Base-by-base conservation (phyloP, 192 early-diverging fungal species). In the Backusella luteola region DNA sequence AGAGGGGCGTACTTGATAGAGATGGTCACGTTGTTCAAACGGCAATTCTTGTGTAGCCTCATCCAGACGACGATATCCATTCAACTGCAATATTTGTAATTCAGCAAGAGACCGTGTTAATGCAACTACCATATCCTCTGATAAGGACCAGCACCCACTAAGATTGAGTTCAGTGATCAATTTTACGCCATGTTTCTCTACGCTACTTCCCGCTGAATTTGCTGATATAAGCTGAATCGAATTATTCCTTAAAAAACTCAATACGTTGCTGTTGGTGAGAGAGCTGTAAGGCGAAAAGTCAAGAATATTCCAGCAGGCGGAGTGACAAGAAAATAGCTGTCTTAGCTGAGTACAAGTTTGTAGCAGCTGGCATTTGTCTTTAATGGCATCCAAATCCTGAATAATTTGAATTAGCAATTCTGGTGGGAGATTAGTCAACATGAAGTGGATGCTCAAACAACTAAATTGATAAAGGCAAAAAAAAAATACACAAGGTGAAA, bases 341-440 rank as follows among this genome's bases (percentile, higher is more conserved):
- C 71, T 46, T 34, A 81, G 70, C 29, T 36, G 56, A n/a, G 67
- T 46, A 69, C 71, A 73, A 5, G 75, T 73, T 19, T 35, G 38
- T 17, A 52, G 70, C 14, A 81, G 12, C 17, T 59, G 46, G 17
- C 66, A 74, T 71, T 77, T 81, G 67, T 81, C 80, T 32, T 49
- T 32, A 41, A 74, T 71, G 21, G 67, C 53, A 23, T 56, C 52
- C n/a, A 66, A 23, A 38, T 63, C 69, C 23, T 59, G 32, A 34
- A 77, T 66, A 32, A 81, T 74, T 29, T 69, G 63, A 26, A 80
- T 41, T 14, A 76, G 29, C 15, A 80, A 44, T 72, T 80, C 79
- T 15, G 79, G 34, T 7, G 79, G 69, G 5, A 77, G 44, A 21
- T 34, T 73, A 73, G 49, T 32, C 29, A 53, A 52, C 71, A 72